Conservation (phyloP, 176 grass and related monocot genomes). For the Raddia guianensis region DNA sequence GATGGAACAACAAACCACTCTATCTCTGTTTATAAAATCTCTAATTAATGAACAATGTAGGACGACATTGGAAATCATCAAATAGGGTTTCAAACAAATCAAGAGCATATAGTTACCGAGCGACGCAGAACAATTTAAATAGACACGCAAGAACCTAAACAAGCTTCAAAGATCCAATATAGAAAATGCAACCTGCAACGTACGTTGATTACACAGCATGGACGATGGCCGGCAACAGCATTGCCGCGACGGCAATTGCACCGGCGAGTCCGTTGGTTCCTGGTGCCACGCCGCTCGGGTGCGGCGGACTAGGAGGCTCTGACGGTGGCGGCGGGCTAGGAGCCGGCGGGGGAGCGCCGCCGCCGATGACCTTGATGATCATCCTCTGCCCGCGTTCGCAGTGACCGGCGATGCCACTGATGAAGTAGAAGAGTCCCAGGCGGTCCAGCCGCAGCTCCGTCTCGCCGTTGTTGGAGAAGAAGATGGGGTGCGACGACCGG, state of each 20-base stretch:
- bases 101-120: neutral
- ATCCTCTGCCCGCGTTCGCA: conserved; percentile 81
- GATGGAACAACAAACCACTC: neutral
- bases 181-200: neutral
- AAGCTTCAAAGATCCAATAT: neutral
- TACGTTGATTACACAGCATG: neutral
- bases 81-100: no score
- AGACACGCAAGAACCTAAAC: no score
- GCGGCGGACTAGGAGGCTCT: conserved; percentile 32
- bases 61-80: neutral
- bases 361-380: conserved; percentile 64
- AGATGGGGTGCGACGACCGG: conserved; percentile 55
- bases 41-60: neutral
- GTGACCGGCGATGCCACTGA: conserved; percentile 76
- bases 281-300: neutral
- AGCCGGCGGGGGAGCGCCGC: conserved; percentile 27
- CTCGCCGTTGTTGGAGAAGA: conserved; percentile 82
- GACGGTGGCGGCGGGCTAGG: neutral
- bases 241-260: neutral
- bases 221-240: neutral
- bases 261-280: neutral
- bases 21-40: no score
- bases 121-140: neutral
- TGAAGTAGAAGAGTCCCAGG: conserved; percentile 63
- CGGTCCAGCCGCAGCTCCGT: conserved; percentile 54